Evolutionary conservation across 306 rosid species (phyloP).

Genomic region (Lathyrus tuberosus): DNA sequence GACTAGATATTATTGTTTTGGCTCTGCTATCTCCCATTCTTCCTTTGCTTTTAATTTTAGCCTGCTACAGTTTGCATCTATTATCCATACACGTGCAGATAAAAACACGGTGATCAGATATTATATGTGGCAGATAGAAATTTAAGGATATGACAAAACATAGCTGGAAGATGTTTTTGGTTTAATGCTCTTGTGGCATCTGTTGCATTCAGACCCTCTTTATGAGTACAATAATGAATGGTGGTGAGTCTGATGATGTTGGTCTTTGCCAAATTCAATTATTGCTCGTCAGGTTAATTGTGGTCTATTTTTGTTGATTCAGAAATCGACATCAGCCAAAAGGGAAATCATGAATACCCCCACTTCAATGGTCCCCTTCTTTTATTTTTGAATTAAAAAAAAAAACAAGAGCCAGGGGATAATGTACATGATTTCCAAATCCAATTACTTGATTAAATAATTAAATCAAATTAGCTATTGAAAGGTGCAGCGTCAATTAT

Average conservation of each 20-base stretch:
- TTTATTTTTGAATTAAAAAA: conserved; percentile 12
- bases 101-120: conserved; percentile 7
- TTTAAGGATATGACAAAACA: conserved; percentile 29
- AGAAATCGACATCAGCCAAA: conserved; percentile 33
- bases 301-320: conserved; percentile 4
- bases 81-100: conserved; percentile 7
- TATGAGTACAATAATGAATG: conserved; percentile 23
- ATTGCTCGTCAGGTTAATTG: conserved; percentile 20
- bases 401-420: neutral
- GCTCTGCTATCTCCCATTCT: neutral
- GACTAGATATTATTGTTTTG: neutral
- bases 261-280: conserved; percentile 25
- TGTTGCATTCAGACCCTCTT: conserved; percentile 7
- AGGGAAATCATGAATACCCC: conserved; percentile 21
- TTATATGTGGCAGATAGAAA: neutral
- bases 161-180: conserved; percentile 25
- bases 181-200: conserved; percentile 25
- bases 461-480: neutral
- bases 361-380: conserved; percentile 33
- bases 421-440: neutral
- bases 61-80: neutral
- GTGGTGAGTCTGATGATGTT: conserved; percentile 16
- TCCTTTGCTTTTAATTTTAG: neutral
- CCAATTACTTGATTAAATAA: neutral
- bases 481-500: neutral